A percentile compares a stretch with the other conserved stretches of the same genome.
Conservation (phyloP, 139 green algal genomes). For the Tetraselmis striata region DNA sequence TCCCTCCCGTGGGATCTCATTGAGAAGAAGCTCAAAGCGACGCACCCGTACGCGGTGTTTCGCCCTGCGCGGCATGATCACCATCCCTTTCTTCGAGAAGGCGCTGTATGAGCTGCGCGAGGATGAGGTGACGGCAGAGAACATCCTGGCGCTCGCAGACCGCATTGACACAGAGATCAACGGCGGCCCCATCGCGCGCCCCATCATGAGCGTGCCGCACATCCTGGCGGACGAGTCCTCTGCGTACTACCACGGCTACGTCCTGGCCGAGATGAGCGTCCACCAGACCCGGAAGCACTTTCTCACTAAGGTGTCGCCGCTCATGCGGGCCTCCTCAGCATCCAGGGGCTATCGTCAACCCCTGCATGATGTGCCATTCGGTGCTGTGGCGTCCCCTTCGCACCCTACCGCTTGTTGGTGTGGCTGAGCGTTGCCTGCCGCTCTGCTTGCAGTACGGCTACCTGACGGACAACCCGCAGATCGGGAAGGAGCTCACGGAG, state of each 20-base stretch:
- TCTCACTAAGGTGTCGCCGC: conserved; percentile 20
- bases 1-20: conserved; percentile 62
- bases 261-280: conserved; percentile 62
- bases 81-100: conserved; percentile 80
- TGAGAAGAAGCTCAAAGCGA: conserved; percentile 45
- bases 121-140: conserved; percentile 47
- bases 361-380: too few relatives aligned
- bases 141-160: conserved; percentile 56
- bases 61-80: conserved; percentile 57
- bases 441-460: conserved; percentile 15
- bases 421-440: neutral
- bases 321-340: too few relatives aligned
- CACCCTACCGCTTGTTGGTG: too few relatives aligned
- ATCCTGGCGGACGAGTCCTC: conserved; percentile 62
- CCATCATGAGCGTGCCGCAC: conserved; percentile 57
- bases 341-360: too few relatives aligned
- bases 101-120: conserved; percentile 71
- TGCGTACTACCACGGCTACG: conserved; percentile 72
- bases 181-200: conserved; percentile 21
- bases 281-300: conserved; percentile 68
- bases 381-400: too few relatives aligned
- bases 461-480: conserved; percentile 40
- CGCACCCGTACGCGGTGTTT: conserved; percentile 60
- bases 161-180: conserved; percentile 49
- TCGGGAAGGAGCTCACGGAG: conserved; percentile 33